phyloP scores from a whole-genome alignment of 192 early-diverging fungal species.

The Phlyctochytrium arcticum region DNA sequence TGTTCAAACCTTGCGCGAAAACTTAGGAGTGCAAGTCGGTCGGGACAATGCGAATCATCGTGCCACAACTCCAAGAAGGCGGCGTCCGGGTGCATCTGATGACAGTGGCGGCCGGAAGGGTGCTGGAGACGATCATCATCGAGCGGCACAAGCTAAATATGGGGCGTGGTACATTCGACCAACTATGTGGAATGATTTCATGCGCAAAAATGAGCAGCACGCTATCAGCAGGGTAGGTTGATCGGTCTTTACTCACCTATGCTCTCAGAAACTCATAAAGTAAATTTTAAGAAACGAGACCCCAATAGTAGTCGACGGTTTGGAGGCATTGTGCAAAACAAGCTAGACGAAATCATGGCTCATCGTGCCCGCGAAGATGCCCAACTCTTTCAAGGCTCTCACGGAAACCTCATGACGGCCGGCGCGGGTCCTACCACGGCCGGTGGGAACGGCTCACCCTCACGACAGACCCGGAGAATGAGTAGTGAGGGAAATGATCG shows the following conservation, averaged over 20 bases:
- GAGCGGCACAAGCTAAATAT: conserved; percentile 8
- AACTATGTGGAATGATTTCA: conserved; percentile 32
- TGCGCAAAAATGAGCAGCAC: conserved; percentile 23
- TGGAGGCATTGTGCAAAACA: conserved; percentile 39
- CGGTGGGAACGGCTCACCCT: no score
- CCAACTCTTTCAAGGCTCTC: background rate
- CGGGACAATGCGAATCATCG: background rate
- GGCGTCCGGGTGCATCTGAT: background rate
- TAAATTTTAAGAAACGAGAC: background rate
- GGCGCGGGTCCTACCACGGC: no score
- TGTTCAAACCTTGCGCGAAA: conserved; percentile 10
- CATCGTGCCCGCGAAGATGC: conserved; percentile 28
- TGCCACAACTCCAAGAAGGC: background rate
- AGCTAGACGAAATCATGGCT: conserved; percentile 35
- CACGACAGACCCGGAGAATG: no score
- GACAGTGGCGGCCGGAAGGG: background rate
- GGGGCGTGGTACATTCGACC: conserved; percentile 41
- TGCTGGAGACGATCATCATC: background rate
- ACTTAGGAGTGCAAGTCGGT: conserved; percentile 12
- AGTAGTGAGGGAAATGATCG: no score
- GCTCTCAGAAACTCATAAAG: background rate
- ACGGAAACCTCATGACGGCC: background rate
- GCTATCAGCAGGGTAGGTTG: background rate
- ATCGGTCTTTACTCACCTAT: background rate
- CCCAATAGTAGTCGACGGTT: conserved; percentile 5